Conservation (phyloP, 768 basidiomycete species). For the Cyathus striatus region DNA sequence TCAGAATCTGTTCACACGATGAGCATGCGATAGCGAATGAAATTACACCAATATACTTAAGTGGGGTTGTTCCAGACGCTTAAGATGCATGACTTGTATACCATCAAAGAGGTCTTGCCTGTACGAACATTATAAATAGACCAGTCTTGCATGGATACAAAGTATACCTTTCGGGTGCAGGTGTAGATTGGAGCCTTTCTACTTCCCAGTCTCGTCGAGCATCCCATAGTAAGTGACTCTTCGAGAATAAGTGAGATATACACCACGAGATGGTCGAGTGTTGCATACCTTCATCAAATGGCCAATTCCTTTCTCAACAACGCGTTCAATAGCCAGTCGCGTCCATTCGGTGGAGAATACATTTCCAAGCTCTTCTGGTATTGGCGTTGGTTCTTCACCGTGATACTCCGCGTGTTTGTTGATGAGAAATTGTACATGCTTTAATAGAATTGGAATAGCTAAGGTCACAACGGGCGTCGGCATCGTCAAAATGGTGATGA, state of each 20-base stretch:
- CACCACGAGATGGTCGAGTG: not conserved
- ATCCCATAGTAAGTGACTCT: slow-evolving; percentile 77
- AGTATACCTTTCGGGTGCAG: slow-evolving; percentile 31
- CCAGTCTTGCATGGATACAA: not conserved
- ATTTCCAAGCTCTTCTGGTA: slow-evolving; percentile 49
- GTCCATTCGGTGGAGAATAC: slow-evolving; percentile 63
- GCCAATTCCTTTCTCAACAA: slow-evolving; percentile 49
- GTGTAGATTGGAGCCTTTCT: slow-evolving; percentile 47
- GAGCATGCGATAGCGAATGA: not conserved
- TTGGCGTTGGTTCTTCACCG: slow-evolving; percentile 30
- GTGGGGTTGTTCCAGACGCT: slow-evolving; percentile 73
- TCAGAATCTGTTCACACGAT: slow-evolving; percentile 55
- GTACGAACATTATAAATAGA: not conserved
- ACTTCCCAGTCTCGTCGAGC: slow-evolving; percentile 71
- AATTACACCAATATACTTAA: slow-evolving; percentile 41
- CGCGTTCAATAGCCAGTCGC: slow-evolving; percentile 43
- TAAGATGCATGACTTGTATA: slow-evolving; percentile 56
- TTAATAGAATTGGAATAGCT: slow-evolving; percentile 75
- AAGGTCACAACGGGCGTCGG: too few species aligned
- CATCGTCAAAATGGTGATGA: too few species aligned
- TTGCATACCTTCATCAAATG: slow-evolving; percentile 60
- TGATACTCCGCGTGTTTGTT: slow-evolving; percentile 33
- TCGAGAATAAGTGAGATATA: slow-evolving; percentile 1
- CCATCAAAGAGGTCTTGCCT: slow-evolving; percentile 41
- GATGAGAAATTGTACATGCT: slow-evolving; percentile 60